Percentiles rank a stretch among this genome's conserved stretches.
Evolutionary conservation across 768 basidiomycete species (phyloP).

Genomic region (Mycena filopes): DNA sequence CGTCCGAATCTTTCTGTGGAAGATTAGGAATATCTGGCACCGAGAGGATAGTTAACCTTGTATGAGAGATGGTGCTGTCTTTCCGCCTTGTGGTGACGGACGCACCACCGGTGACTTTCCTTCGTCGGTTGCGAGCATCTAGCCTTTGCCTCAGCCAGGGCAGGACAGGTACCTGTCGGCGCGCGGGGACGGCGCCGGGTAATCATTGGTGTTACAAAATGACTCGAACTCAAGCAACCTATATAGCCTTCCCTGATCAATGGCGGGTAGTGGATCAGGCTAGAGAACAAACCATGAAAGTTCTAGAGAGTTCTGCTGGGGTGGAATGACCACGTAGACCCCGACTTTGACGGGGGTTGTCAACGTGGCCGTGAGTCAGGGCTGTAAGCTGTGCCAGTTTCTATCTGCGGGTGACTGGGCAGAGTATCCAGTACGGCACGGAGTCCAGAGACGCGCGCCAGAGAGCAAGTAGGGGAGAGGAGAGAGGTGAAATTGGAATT

Average conservation of each 20-base stretch:
- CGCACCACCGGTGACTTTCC: neutral
- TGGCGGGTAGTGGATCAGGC: neutral
- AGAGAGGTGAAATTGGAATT: too few relatives aligned
- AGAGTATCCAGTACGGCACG: too few relatives aligned
- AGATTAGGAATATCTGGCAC: neutral
- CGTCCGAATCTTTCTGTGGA: neutral
- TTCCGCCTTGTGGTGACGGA: conserved; percentile 1
- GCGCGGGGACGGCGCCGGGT: neutral
- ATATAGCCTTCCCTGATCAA: neutral
- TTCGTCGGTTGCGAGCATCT: conserved; percentile 1
- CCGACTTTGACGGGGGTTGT: too few relatives aligned
- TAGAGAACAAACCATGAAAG: neutral
- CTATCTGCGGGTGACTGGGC: too few relatives aligned
- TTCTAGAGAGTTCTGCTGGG: conserved; percentile 14
- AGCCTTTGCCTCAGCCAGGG: neutral
- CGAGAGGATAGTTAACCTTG: conserved; percentile 1
- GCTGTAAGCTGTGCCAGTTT: too few relatives aligned
- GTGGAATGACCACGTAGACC: neutral
- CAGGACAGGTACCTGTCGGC: neutral
- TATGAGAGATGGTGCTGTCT: conserved; percentile 8
- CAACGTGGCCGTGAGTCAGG: too few relatives aligned
- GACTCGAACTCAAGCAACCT: neutral
- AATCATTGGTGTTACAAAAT: neutral
- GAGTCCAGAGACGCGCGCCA: too few relatives aligned
- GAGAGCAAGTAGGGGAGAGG: too few relatives aligned